A percentile compares a stretch with the other conserved stretches of the same genome.
These are phyloP conservation scores for Mycena chlorophos DNA, from an alignment of 768 basidiomycete genomes.

Conservation along the genomic window DNA sequence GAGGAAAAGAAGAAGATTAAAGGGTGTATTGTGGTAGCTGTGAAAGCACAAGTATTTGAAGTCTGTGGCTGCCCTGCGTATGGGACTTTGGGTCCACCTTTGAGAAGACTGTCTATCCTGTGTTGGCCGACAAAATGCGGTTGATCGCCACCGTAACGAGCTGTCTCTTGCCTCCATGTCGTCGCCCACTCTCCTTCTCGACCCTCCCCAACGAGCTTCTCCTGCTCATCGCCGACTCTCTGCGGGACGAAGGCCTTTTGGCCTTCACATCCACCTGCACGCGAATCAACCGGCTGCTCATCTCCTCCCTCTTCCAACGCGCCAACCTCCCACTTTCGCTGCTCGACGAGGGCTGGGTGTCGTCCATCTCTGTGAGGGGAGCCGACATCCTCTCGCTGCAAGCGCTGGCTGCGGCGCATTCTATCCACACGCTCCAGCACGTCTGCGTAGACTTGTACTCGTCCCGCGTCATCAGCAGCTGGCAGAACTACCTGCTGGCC, in stretches of 20 bases:
- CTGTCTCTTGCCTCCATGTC: no score
- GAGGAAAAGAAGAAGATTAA: neutral
- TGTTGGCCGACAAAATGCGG: no score
- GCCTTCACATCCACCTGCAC: conserved; percentile 2
- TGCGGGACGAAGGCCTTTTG: conserved; percentile 2
- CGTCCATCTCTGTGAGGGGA: neutral
- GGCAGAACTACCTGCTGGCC: conserved; percentile 1
- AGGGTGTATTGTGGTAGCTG: neutral
- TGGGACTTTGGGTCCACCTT: no score
- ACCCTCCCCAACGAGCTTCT: conserved; percentile 15
- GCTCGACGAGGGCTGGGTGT: neutral
- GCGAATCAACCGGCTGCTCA: conserved; percentile 3
- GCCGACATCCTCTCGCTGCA: neutral
- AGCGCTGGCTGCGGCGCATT: neutral
- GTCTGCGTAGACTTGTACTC: neutral
- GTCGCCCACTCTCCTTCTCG: neutral
- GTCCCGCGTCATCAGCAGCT: neutral
- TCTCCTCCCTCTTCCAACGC: conserved; percentile 1
- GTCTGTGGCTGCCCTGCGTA: no score
- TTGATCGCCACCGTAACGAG: no score
- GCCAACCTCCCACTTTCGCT: neutral
- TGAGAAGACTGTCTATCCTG: no score
- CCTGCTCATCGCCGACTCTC: conserved; percentile 2
- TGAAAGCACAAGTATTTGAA: no score
- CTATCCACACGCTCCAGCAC: neutral